phyloP scores from a whole-genome alignment of 352 stramenopile genomes.

The Aphanomyces stellatus region DNA sequence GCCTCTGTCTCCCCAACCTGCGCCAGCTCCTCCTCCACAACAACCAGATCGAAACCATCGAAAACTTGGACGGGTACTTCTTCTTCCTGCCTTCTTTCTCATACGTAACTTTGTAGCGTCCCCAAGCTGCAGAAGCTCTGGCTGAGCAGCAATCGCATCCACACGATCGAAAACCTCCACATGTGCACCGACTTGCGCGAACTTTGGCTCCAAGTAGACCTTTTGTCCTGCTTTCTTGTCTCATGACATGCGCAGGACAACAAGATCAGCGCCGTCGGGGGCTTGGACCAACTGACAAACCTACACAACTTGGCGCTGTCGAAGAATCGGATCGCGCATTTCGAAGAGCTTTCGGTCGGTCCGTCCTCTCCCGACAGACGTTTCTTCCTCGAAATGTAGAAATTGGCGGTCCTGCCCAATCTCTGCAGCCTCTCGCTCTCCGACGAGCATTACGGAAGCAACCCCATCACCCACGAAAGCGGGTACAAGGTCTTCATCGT shows the following conservation, averaged over 20 bases:
- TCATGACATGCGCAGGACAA: constrained; percentile 38
- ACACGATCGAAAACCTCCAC: constrained; percentile 46
- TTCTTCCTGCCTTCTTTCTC: not conserved
- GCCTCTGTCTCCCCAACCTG: constrained; percentile 50
- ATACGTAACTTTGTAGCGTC: constrained; percentile 26
- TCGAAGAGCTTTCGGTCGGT: constrained; percentile 50
- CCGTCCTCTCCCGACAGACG: not conserved
- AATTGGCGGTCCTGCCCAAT: constrained; percentile 44
- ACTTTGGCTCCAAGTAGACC: constrained; percentile 61
- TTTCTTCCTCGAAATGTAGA: constrained; percentile 15
- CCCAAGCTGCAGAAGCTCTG: constrained; percentile 66
- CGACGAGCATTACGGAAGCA: constrained; percentile 81
- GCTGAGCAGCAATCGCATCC: constrained; percentile 66
- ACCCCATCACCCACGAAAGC: constrained; percentile 49
- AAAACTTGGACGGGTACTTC: constrained; percentile 49
- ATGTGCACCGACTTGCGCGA: constrained; percentile 64
- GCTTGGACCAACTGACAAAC: constrained; percentile 54
- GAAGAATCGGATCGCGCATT: constrained; percentile 61
- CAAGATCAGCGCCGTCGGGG: constrained; percentile 36
- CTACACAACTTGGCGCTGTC: constrained; percentile 60
- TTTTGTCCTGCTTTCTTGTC: not conserved
- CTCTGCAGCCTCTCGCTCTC: constrained; percentile 50
- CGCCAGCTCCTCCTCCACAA: constrained; percentile 70
- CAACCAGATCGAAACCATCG: constrained; percentile 68
- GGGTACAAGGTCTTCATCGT: constrained; percentile 68